These are phyloP conservation scores for Fusarium circinatum DNA, from an alignment of 2,329 filamentous ascomycete species.

Conservation along the genomic window DNA sequence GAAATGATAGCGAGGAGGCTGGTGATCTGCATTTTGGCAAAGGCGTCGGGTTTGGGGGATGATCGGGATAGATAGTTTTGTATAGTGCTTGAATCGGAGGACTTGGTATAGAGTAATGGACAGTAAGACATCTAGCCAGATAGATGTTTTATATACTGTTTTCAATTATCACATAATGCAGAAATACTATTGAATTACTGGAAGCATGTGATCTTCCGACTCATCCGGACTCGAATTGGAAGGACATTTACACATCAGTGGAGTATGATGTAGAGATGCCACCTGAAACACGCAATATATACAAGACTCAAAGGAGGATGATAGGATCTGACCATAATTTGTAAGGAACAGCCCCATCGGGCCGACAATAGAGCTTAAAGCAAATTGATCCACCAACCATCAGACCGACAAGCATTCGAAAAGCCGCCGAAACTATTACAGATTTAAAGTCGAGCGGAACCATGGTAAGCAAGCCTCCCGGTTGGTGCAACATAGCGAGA, in stretches of 20 bases:
- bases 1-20: too few relatives aligned
- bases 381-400: background rate
- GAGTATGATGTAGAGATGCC: background rate
- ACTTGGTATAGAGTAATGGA: background rate
- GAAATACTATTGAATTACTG: fast-evolving
- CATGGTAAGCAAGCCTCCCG: background rate
- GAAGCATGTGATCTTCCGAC: background rate
- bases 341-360: background rate
- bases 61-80: background rate
- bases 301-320: background rate
- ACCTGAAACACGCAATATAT: background rate
- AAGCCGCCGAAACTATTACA: background rate
- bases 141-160: background rate
- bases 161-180: fast-evolving
- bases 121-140: background rate
- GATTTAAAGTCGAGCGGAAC: background rate
- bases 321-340: background rate
- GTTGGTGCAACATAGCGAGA: background rate
- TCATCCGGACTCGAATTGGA: background rate
- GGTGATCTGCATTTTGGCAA: too few relatives aligned
- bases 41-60: too few relatives aligned
- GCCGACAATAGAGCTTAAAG: background rate
- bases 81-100: background rate
- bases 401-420: background rate
- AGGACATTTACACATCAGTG: fast-evolving